A percentile compares a stretch with the other conserved stretches of the same genome.
Evolutionary conservation across 495 filamentous ascomycete genomes (phyloP).

Genomic region (Podospora pseudoanserina): DNA sequence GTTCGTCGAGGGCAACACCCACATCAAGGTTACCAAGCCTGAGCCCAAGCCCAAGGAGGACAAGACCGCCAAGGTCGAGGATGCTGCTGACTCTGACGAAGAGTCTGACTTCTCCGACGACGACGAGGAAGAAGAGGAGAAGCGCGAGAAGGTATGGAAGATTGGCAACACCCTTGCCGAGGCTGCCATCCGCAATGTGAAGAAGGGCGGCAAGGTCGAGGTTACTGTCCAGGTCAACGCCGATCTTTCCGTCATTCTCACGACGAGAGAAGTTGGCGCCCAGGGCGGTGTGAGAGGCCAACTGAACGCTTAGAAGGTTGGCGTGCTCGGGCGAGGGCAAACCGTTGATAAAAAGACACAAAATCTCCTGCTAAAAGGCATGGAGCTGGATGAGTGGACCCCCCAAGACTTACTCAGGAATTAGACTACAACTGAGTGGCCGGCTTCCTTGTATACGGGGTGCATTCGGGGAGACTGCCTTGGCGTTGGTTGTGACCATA

Average conservation of each 20-base stretch:
- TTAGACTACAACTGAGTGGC: background rate
- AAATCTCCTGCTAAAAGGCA: background rate
- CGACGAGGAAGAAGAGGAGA: conserved; percentile 79
- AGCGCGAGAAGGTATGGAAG: conserved; percentile 89
- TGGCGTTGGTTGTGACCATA: background rate
- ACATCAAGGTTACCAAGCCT: conserved; percentile 87
- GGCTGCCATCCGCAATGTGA: conserved; percentile 73
- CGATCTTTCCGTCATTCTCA: conserved; percentile 73
- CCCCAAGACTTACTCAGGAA: background rate
- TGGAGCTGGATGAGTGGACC: background rate
- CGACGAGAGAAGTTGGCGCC: conserved; percentile 78
- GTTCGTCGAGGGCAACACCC: conserved; percentile 76
- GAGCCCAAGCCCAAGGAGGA: conserved; percentile 71
- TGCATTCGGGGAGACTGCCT: background rate
- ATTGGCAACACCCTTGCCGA: conserved; percentile 80
- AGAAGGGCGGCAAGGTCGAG: conserved; percentile 89
- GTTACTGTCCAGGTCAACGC: conserved; percentile 80
- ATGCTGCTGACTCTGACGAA: conserved; percentile 46
- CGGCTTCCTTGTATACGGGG: background rate
- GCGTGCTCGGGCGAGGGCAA: background rate
- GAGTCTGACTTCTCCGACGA: conserved; percentile 61
- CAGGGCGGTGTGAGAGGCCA: conserved; percentile 77
- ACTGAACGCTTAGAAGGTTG: background rate
- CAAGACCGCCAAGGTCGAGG: conserved; percentile 39
- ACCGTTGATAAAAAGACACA: background rate